These are phyloP conservation scores for Penicillium sp. DNA, from an alignment of 2,329 filamentous ascomycete species.

Conservation along the genomic window DNA sequence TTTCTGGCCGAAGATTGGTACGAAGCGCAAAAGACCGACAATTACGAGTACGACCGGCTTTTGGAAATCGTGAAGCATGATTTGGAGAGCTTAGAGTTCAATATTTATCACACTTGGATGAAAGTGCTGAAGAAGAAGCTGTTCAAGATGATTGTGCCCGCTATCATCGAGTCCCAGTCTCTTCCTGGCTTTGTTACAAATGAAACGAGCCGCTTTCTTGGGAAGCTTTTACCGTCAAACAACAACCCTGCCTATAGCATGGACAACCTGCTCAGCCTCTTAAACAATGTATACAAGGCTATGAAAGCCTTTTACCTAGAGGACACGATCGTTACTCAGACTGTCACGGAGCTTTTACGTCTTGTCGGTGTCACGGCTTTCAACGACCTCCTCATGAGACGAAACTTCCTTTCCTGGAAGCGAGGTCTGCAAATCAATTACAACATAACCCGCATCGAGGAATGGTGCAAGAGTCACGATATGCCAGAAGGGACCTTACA, in stretches of 20 bases:
- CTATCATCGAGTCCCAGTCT: slow-evolving; percentile 98
- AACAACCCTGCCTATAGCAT: slow-evolving; percentile 97
- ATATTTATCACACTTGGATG: slow-evolving; percentile 99
- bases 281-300: slow-evolving; percentile 97
- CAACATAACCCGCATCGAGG: slow-evolving; percentile 98
- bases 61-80: slow-evolving; percentile 99
- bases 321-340: slow-evolving; percentile 93
- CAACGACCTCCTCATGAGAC: slow-evolving; percentile 95
- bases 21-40: slow-evolving; percentile 98
- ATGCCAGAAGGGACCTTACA: slow-evolving; percentile 98
- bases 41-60: slow-evolving; percentile 97
- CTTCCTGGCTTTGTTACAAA: slow-evolving; percentile 98
- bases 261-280: slow-evolving; percentile 93
- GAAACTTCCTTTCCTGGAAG: slow-evolving; percentile 99
- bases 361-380: slow-evolving; percentile 97
- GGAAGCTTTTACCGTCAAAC: slow-evolving; percentile 91
- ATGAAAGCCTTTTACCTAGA: slow-evolving; percentile 99
- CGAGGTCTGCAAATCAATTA: slow-evolving; percentile 99
- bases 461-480: slow-evolving; percentile 99
- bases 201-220: slow-evolving; percentile 96
- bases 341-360: slow-evolving; percentile 88
- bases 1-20: slow-evolving; percentile 99
- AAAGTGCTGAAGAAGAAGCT: slow-evolving; percentile 99
- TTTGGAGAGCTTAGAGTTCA: slow-evolving; percentile 96
- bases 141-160: slow-evolving; percentile 99